phyloP scores from a whole-genome alignment of 106 monocot species.

The Triglochin maritima region DNA sequence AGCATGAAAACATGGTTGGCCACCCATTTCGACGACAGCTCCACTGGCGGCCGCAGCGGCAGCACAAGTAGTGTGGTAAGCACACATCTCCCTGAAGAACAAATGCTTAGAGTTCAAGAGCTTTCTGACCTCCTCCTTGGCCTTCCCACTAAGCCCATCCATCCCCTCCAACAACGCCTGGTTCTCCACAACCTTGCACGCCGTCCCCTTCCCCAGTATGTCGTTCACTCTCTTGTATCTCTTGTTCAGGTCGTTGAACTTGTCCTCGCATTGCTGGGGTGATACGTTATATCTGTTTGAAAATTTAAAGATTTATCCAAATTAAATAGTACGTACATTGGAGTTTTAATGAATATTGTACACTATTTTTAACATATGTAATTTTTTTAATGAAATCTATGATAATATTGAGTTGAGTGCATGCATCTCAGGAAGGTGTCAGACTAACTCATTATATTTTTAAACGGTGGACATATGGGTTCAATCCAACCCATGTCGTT shows the following conservation, averaged over 20 bases:
- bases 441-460: no score
- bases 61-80: slow-evolving; percentile 46
- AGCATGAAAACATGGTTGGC: slow-evolving; percentile 3
- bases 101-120: slow-evolving; percentile 93
- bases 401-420: no score
- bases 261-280: slow-evolving; percentile 99
- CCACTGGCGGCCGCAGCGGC: background rate
- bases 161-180: slow-evolving; percentile 61
- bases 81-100: slow-evolving; percentile 96
- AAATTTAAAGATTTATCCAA: no score
- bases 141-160: slow-evolving; percentile 57
- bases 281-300: slow-evolving; percentile 28
- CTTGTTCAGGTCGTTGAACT: slow-evolving; percentile 98
- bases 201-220: slow-evolving; percentile 65
- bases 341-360: no score
- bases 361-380: no score
- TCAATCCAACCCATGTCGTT: no score
- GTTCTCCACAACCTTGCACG: slow-evolving; percentile 84
- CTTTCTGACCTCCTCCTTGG: slow-evolving; percentile 87
- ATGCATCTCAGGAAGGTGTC: no score
- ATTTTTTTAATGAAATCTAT: no score
- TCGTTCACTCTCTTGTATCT: slow-evolving; percentile 86
- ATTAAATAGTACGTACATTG: no score
- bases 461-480: no score
- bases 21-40: background rate